Evolutionary conservation across 1,284 basidiomycete genomes (phyloP), one percentile per base, ranked within the genome.

Genomic region (Cerioporus squamosus): DNA sequence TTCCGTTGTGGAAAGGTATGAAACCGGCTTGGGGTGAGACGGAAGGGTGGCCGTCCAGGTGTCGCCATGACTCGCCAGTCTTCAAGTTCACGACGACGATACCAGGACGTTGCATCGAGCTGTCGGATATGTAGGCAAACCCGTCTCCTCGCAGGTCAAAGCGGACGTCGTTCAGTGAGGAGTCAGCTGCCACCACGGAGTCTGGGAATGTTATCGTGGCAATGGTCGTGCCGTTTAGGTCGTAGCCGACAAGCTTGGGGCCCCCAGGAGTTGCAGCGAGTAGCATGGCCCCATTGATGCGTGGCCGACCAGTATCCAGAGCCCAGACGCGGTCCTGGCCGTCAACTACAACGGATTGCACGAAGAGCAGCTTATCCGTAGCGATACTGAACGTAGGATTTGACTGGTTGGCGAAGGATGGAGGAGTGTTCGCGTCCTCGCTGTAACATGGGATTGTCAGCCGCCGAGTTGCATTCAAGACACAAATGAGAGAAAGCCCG

Each of bases 241-340:
- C 66, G 54, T 72, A 72, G 2, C 69, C 72, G 26, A 74, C 53
- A n/a, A 74, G 65, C 60, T 74, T 74, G 9, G 70, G 71, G 0
- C 72, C 72, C 8, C 72, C 71, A 1, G 62, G 65, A 1, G 62
- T 61, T 1, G 60, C 59, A 4, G 66, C 66, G 15, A 68, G 66
- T 2, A 70, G 51, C 36, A 64, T 64, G 26, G 68, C 65, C 24
- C 70, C 68, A 38, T 66, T 66, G 17, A 67, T 57, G 15, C 62
- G 55, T 1, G 65, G 65, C 15, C 70, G 66, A 0, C 70, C 71
- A 0, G 66, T 69, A 55, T 72, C 72, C 5, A 74, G 57, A 2
- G 67, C 68, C 72, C 72, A 74, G 12, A 74, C 63, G 2, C 72
- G 67, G 10, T 71, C 70, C 51, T 58, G 51, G 2, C 68, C 66